Base-by-base conservation (phyloP, 108 stramenopile genomes). In the Pseudonitzschia multiseries region DNA sequence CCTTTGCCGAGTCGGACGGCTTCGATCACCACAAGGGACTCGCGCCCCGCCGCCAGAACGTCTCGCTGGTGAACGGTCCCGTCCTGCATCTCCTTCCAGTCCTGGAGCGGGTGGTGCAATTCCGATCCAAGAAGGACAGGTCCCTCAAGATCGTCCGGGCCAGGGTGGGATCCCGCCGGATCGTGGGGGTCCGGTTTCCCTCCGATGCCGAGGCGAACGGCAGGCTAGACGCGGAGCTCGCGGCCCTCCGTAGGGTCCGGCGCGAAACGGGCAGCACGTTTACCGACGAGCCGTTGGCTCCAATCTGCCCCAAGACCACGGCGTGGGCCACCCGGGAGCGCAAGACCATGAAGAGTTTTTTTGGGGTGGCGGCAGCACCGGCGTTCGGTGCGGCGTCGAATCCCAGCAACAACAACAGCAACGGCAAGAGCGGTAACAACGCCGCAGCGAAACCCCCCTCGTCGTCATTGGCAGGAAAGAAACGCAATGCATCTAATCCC, bases 121-220 rank as follows among this genome's bases (percentile, higher is more conserved):
- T 79, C 20, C 65, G 69, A 28, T 41, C 62, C 18, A 52, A 68
- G 68, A 63, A 31, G 27, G 83, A 89, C 42, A 62, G 64, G 41
- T 43, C 81, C 41, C 74, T 89, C 8, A 79, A 71, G 62, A 83
- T 86, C 22, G 70, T 83, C 54, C 76, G 87, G 20, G 74, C 74
- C 57, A 26, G 42, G 48, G 82, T 84, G 17, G 80, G 82, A 63
- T 65, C 65, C 21, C 67, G 76, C 32, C 67, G 81, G 14, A 72
- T 86, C 65, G 83, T 89, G 15, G 87, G 87, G 3, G 81, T 89
- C 8, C 78, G 75, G 21, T 89, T 86, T 62, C 87, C 87, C 44
- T 63, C 70, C 24, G 80, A 83, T 15, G 61, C 74, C 21, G 82
- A 70, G 6, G 83, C 81, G 0, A 69, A 78, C 36, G 53, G 40